A percentile compares a stretch with the other conserved stretches of the same genome.
phyloP scores from a whole-genome alignment of 108 stramenopile genomes.

The Craspedostauros australis region DNA sequence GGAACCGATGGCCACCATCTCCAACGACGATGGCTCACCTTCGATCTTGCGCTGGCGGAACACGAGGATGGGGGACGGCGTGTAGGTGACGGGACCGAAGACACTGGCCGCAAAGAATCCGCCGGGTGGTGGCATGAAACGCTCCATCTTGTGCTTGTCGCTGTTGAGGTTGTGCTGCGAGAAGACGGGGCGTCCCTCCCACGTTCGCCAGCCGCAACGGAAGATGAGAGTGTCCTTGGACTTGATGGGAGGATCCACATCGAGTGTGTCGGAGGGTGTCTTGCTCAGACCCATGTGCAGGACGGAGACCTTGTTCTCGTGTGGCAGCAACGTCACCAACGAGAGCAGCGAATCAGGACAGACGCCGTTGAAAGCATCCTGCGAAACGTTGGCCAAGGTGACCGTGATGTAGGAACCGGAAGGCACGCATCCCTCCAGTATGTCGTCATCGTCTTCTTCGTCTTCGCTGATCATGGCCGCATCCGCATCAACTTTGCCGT shows the following conservation, averaged over 20 bases:
- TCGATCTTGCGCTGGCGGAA: constrained; percentile 50
- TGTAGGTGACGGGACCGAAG: constrained; percentile 93
- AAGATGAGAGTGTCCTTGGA: constrained; percentile 90
- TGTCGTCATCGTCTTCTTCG: constrained; percentile 55
- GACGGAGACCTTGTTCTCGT: constrained; percentile 94
- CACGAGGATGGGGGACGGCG: constrained; percentile 82
- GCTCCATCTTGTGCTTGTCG: constrained; percentile 98
- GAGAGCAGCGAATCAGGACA: constrained; percentile 52
- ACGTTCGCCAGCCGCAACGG: constrained; percentile 92
- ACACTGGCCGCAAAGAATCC: constrained; percentile 86
- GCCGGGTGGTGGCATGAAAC: constrained; percentile 87
- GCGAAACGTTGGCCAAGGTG: constrained; percentile 64
- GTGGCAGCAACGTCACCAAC: constrained; percentile 82
- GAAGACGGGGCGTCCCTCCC: constrained; percentile 89
- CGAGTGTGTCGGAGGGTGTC: constrained; percentile 24
- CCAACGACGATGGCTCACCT: no score
- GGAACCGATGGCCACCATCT: constrained; percentile 89
- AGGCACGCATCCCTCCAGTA: constrained; percentile 73
- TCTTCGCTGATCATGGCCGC: constrained; percentile 24
- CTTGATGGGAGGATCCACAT: no score
- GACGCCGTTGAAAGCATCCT: constrained; percentile 30
- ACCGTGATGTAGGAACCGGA: constrained; percentile 86
- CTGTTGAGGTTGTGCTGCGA: constrained; percentile 94
- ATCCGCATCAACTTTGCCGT: constrained; percentile 28
- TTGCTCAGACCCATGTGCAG: constrained; percentile 92